These are phyloP conservation scores for Aspergillus sclerotialis DNA, from an alignment of 2,329 filamentous ascomycete species.

Conservation along the genomic window DNA sequence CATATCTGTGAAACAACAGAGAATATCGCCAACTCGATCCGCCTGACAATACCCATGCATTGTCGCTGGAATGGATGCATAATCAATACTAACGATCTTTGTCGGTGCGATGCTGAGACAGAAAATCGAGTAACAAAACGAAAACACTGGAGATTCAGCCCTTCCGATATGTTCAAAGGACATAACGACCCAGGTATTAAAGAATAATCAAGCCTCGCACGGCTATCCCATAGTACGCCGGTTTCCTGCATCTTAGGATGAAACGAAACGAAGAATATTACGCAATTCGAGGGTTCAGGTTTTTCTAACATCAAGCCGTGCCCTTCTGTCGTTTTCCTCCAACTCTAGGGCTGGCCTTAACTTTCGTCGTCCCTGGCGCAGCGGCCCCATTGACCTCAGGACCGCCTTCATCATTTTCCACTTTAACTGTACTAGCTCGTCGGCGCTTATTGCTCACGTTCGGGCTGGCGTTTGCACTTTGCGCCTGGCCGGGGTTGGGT, in stretches of 20 bases:
- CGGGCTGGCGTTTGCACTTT: constrained; percentile 57
- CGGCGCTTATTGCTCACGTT: constrained; percentile 54
- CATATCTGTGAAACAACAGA: no score
- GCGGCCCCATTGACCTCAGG: constrained; percentile 45
- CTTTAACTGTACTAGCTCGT: constrained; percentile 53
- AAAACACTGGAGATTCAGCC: constrained; percentile 1
- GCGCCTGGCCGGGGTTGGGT: constrained; percentile 41
- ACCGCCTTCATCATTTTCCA: constrained; percentile 47
- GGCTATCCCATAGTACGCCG: constrained; percentile 25
- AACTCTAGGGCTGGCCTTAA: constrained; percentile 42
- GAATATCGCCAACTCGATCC: no score
- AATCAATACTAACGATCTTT: no score
- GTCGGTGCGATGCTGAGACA: no score
- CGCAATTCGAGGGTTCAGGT: no score
- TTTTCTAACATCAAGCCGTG: constrained; percentile 20
- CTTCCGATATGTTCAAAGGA: constrained; percentile 18
- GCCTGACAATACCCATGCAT: no score
- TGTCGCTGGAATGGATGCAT: no score
- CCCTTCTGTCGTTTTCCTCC: constrained; percentile 43
- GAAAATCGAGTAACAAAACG: no score
- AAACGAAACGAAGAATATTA: constrained; percentile 9
- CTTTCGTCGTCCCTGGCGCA: constrained; percentile 30
- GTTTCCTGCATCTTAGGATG: constrained; percentile 17
- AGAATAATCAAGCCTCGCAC: constrained; percentile 15
- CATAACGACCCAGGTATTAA: constrained; percentile 5